Evolutionary conservation across 331 rosid species (phyloP), one percentile per base, ranked within the genome.

Genomic region (Ulmus americana): DNA sequence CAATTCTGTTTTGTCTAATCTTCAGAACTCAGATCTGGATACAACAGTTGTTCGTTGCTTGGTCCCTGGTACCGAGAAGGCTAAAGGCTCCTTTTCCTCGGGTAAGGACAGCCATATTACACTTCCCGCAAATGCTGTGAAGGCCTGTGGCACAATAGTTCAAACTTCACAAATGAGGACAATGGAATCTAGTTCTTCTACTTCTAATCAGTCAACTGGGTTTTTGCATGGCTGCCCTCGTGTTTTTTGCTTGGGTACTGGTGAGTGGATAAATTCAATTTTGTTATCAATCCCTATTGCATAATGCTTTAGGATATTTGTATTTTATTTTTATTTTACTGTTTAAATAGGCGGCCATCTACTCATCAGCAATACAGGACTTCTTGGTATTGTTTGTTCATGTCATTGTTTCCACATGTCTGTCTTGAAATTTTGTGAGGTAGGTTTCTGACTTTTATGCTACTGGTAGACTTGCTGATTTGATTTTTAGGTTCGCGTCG

Each of bases 381-480:
- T 81, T 77, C 82, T 86, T 70, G 90, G 90, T 66, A 75, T 83
- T 77, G 84, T 86, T 73, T 86, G 87, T 77, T 81, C 82, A 44
- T 86, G 95, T 73, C 95, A 86, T 53, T 59, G 12, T 71, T 51
- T 71, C 61, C 90, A 80, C 84, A 86, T 83, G 95, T 86, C 90
- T 5, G 82, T 84, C 46, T 70, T 69, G 6, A 83, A 84, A 77
- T 86, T 86, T 84, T 86, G 90, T 20, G 87, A 86, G 95, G 95
- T 84, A 55, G 62, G 70, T 68, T 13, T 45, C 39, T 54, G 57
- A 42, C 60, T 38, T 40, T 12, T 11, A 11, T 74, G 14, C 39
- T 38, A 10, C 68, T 18, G 72, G 56, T 46, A 47, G 53, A 52
- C 56, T 45, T 61, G 20, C 9, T 61, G 64, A 43, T 55, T 46